Evolutionary conservation across 306 rosid genomes (phyloP).

Genomic region (Cyamopsis tetragonoloba): DNA sequence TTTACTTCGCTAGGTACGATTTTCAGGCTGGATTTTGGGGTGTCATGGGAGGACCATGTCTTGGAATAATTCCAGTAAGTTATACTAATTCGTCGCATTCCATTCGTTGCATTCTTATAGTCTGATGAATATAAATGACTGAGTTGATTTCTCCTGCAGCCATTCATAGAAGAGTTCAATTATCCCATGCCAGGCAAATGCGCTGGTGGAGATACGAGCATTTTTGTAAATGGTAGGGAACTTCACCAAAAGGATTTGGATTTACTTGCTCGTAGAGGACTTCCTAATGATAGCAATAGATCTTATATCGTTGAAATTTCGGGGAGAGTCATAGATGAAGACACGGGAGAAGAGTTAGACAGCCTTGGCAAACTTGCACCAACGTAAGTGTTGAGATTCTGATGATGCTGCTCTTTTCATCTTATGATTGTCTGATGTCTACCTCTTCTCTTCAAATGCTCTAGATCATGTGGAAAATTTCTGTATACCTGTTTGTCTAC

Average conservation of each 20-base stretch:
- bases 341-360: constrained; percentile 84
- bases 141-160: constrained; percentile 55
- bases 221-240: constrained; percentile 87
- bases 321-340: constrained; percentile 78
- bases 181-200: constrained; percentile 77
- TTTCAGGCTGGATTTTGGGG: constrained; percentile 98
- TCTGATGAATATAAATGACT: constrained; percentile 15
- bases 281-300: constrained; percentile 56
- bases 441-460: neutral
- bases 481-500: neutral
- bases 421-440: neutral
- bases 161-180: constrained; percentile 81
- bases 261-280: constrained; percentile 80
- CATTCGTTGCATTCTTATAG: constrained; percentile 8
- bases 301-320: constrained; percentile 81
- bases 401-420: constrained; percentile 7
- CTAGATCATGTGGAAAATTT: neutral
- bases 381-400: constrained; percentile 55
- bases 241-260: constrained; percentile 83
- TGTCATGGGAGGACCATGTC: constrained; percentile 83
- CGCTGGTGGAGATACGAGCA: constrained; percentile 70
- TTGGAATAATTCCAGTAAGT: constrained; percentile 88
- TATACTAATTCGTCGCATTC: neutral
- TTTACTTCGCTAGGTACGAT: constrained; percentile 68
- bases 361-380: constrained; percentile 98